Evolutionary conservation across 2,329 filamentous ascomycete genomes (phyloP).

Genomic region (Alternaria sp.): DNA sequence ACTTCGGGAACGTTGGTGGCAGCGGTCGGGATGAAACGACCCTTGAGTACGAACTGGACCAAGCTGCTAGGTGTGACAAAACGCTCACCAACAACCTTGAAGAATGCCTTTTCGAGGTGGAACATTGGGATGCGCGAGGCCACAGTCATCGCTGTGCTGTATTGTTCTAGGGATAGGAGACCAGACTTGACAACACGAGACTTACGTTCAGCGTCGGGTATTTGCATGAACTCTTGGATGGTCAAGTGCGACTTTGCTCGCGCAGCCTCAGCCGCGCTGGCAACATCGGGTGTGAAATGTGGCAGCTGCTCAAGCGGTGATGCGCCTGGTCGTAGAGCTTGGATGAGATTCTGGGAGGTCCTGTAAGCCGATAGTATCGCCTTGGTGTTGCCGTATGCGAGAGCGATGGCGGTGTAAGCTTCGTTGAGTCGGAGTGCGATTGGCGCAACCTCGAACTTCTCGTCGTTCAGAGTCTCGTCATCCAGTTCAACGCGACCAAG

Average conservation of each 20-base stretch:
- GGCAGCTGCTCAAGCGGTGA: constrained; percentile 93
- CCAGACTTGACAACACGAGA: constrained; percentile 71
- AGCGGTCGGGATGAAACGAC: constrained; percentile 88
- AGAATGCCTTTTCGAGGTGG: constrained; percentile 89
- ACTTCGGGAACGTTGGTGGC: constrained; percentile 75
- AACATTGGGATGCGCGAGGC: constrained; percentile 85
- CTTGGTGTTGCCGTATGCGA: constrained; percentile 83
- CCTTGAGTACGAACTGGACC: constrained; percentile 94
- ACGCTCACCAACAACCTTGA: constrained; percentile 96
- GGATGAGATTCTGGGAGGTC: constrained; percentile 84
- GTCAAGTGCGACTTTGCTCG: constrained; percentile 68
- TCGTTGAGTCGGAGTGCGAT: constrained; percentile 85
- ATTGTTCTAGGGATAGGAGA: constrained; percentile 77
- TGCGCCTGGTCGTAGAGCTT: constrained; percentile 81
- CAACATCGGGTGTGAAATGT: constrained; percentile 72
- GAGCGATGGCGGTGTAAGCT: constrained; percentile 82
- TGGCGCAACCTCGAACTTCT: constrained; percentile 89
- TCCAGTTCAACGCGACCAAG: constrained; percentile 85
- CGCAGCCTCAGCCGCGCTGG: constrained; percentile 73
- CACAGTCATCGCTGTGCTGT: constrained; percentile 74
- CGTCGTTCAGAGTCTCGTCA: constrained; percentile 75
- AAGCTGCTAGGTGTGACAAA: constrained; percentile 90
- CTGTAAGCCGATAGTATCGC: constrained; percentile 84
- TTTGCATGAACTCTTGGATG: constrained; percentile 86
- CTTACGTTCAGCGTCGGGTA: constrained; percentile 76